Conservation (phyloP, 1,284 basidiomycete species). For the Pseudozyma sp. region DNA sequence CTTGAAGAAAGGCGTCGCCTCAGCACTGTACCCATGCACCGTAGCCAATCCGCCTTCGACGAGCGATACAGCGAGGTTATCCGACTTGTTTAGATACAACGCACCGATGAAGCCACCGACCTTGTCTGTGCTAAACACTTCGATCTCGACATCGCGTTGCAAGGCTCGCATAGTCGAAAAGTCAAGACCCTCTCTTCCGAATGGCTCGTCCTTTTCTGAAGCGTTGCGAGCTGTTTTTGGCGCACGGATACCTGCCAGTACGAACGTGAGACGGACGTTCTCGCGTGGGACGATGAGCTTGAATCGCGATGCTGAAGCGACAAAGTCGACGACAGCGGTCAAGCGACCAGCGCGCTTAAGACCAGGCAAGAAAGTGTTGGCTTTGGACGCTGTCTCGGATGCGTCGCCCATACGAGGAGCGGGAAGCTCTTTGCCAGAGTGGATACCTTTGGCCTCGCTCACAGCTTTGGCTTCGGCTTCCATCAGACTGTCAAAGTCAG, state of each 20-base stretch:
- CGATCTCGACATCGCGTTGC: slow-evolving; percentile 95
- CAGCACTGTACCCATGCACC: slow-evolving; percentile 89
- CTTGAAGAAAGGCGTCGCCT: slow-evolving; percentile 80
- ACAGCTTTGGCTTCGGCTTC: slow-evolving; percentile 86
- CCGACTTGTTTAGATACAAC: slow-evolving; percentile 77
- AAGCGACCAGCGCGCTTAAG: slow-evolving; percentile 91
- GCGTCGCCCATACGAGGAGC: slow-evolving; percentile 82
- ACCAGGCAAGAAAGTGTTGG: slow-evolving; percentile 78
- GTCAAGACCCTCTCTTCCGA: slow-evolving; percentile 83
- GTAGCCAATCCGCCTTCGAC: slow-evolving; percentile 84
- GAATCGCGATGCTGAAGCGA: slow-evolving; percentile 72
- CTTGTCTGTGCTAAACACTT: slow-evolving; percentile 90
- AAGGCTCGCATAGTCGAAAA: slow-evolving; percentile 84
- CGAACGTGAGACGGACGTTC: slow-evolving; percentile 60
- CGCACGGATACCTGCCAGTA: slow-evolving; percentile 69
- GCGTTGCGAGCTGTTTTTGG: slow-evolving; percentile 73
- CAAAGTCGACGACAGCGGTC: slow-evolving; percentile 89
- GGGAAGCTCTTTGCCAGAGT: slow-evolving; percentile 87
- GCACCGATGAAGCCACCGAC: slow-evolving; percentile 94
- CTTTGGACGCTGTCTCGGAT: slow-evolving; percentile 71
- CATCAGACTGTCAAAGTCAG: slow-evolving; percentile 94
- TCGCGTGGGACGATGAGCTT: slow-evolving; percentile 62
- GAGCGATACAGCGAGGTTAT: slow-evolving; percentile 85
- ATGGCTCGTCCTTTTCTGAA: slow-evolving; percentile 90
- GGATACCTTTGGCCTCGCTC: slow-evolving; percentile 84